Conservation (phyloP, 83 land plant genomes). For the Diphasiastrum complanatum region DNA sequence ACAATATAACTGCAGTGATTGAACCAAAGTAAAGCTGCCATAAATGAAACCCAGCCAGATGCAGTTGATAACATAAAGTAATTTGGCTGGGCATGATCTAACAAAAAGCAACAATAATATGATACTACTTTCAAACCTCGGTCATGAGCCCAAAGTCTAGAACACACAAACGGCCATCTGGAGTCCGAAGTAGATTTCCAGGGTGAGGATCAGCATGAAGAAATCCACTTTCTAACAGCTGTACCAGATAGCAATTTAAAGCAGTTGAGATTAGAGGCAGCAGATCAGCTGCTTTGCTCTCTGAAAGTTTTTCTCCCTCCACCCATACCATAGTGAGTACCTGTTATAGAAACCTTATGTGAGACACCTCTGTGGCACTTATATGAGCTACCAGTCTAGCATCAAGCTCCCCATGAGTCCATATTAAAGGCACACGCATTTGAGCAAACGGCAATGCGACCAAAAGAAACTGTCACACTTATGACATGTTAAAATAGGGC, state of each 20-base stretch:
- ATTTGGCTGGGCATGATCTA: neutral
- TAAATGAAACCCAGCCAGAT: neutral
- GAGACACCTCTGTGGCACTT: neutral
- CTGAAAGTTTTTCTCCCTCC: slow-evolving; percentile 48
- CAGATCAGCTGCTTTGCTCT: slow-evolving; percentile 38
- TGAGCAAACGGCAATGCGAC: too few species aligned
- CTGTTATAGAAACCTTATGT: slow-evolving; percentile 18
- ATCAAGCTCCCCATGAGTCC: too few species aligned
- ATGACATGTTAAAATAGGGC: too few species aligned
- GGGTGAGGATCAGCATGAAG: slow-evolving; percentile 62
- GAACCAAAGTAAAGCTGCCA: neutral
- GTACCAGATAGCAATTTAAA: slow-evolving; percentile 45
- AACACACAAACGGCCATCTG: slow-evolving; percentile 47
- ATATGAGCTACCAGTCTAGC: neutral
- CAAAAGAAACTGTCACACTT: too few species aligned
- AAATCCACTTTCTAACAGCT: slow-evolving; percentile 48
- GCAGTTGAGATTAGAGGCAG: slow-evolving; percentile 40
- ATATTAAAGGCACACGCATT: too few species aligned
- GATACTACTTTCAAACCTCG: slow-evolving; percentile 19
- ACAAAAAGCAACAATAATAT: neutral
- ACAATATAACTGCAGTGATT: neutral
- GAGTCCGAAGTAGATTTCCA: slow-evolving; percentile 44
- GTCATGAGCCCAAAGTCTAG: slow-evolving; percentile 53
- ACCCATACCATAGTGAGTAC: slow-evolving; percentile 46
- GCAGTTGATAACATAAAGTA: neutral